phyloP scores from a whole-genome alignment of 257 asterid species.

The Solanum appendiculatum region DNA sequence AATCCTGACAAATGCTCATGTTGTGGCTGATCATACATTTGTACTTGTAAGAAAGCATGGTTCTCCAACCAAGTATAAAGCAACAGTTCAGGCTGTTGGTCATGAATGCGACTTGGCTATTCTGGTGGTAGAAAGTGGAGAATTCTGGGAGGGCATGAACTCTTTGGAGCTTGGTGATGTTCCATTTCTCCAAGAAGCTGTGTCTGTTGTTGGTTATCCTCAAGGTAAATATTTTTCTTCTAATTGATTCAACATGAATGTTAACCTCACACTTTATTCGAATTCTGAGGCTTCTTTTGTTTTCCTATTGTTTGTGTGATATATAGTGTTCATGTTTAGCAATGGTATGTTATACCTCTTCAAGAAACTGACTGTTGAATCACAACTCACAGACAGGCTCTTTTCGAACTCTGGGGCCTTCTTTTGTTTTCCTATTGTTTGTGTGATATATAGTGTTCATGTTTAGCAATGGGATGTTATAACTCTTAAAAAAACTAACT shows the following conservation, averaged over 20 bases:
- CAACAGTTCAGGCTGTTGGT: conserved; percentile 81
- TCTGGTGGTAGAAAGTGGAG: conserved; percentile 66
- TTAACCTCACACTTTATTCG: neutral
- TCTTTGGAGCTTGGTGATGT: conserved; percentile 78
- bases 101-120: conserved; percentile 98
- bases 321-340: neutral
- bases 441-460: neutral
- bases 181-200: conserved; percentile 98
- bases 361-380: neutral
- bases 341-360: neutral
- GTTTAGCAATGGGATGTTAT: neutral
- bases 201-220: conserved; percentile 96
- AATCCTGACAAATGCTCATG: conserved; percentile 94
- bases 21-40: conserved; percentile 96
- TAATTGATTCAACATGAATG: neutral
- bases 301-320: neutral
- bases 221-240: conserved; percentile 51
- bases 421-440: neutral
- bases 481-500: neutral
- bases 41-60: conserved; percentile 96
- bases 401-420: neutral
- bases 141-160: conserved; percentile 87
- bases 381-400: neutral
- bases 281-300: neutral
- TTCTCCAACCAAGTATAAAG: conserved; percentile 80